Evolutionary conservation across 306 rosid genomes (phyloP).

Genomic region (Trifolium pratense): DNA sequence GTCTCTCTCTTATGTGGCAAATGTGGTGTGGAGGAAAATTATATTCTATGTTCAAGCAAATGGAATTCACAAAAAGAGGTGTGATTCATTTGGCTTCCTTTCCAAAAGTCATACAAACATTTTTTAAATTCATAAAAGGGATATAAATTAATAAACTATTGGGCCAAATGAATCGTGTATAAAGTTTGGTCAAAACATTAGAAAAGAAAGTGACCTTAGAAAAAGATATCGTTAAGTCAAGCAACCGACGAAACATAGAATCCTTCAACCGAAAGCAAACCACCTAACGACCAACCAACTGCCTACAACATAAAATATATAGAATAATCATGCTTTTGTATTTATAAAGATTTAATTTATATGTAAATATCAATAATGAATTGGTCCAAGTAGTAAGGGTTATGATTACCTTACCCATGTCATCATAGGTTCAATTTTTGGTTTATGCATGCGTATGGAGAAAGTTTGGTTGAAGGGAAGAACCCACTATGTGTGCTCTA

Average conservation of each 20-base stretch:
- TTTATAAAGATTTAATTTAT: no score
- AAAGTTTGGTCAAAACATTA: conserved; percentile 53
- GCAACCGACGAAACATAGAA: conserved; percentile 58
- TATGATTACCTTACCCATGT: no score
- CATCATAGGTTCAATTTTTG: no score
- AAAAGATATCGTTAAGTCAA: conserved; percentile 44
- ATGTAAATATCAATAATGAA: no score
- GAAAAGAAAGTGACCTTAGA: conserved; percentile 45
- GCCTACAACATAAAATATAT: conserved; percentile 39
- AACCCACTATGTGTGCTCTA: no score
- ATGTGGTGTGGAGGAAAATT: conserved; percentile 53
- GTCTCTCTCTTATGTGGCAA: conserved; percentile 19
- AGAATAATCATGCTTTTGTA: not conserved
- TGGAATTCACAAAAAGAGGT: conserved; percentile 19
- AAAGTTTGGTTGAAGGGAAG: no score
- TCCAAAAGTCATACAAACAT: conserved; percentile 51
- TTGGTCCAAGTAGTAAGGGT: no score
- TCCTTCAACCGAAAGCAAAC: conserved; percentile 71
- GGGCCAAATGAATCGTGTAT: conserved; percentile 28
- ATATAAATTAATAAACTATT: not conserved
- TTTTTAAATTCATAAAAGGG: not conserved
- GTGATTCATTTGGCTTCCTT: conserved; percentile 45
- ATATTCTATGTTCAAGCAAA: conserved; percentile 48
- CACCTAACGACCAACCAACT: conserved; percentile 71
- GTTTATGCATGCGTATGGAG: no score